A percentile compares a stretch with the other conserved stretches of the same genome.
These are phyloP conservation scores for Penicillium paxilli DNA, from an alignment of 495 filamentous ascomycete genomes.

Conservation along the genomic window DNA sequence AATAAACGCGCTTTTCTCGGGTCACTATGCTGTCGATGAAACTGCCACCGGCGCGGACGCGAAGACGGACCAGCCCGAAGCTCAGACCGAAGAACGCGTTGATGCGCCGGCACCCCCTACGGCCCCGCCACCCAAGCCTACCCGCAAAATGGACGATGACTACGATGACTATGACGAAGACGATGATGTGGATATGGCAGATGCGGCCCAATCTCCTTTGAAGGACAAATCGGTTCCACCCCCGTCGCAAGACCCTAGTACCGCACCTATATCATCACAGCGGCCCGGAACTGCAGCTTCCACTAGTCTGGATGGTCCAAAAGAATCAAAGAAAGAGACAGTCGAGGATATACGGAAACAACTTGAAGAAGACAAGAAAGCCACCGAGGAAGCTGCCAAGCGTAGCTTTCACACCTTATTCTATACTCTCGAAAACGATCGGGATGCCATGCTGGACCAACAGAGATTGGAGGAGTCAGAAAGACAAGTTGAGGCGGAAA, in stretches of 20 bases:
- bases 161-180: constrained; percentile 84
- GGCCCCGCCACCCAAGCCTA: constrained; percentile 56
- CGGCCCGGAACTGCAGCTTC: constrained; percentile 30
- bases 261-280: constrained; percentile 29
- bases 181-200: constrained; percentile 68
- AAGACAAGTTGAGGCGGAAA: constrained; percentile 91
- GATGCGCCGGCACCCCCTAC: constrained; percentile 38
- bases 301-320: constrained; percentile 30
- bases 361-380: constrained; percentile 90
- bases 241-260: constrained; percentile 37
- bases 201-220: constrained; percentile 51
- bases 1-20: constrained; percentile 60
- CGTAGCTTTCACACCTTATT: constrained; percentile 87
- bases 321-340: constrained; percentile 58
- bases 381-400: constrained; percentile 86
- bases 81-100: constrained; percentile 35
- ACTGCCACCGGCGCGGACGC: constrained; percentile 25
- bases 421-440: constrained; percentile 92
- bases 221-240: constrained; percentile 59
- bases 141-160: constrained; percentile 78
- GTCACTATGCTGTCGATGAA: constrained; percentile 37
- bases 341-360: constrained; percentile 89
- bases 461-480: constrained; percentile 96
- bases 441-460: constrained; percentile 95
- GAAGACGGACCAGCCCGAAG: constrained; percentile 29